Evolutionary conservation across 2,329 filamentous ascomycete genomes (phyloP).

Genomic region (Venturia oleaginea): DNA sequence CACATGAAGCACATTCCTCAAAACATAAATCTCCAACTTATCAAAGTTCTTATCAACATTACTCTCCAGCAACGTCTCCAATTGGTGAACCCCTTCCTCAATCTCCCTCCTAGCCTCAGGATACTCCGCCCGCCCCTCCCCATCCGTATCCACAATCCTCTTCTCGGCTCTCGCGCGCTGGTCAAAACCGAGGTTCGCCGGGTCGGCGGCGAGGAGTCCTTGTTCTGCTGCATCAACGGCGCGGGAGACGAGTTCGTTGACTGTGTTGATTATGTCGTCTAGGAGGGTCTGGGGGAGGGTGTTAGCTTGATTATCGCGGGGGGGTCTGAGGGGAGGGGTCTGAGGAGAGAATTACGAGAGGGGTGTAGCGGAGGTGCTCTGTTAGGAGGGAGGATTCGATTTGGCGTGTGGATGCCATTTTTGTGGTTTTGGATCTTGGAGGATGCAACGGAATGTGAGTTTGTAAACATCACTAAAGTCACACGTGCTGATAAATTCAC

Average conservation of each 20-base stretch:
- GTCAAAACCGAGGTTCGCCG: constrained; percentile 71
- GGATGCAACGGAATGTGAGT: background rate
- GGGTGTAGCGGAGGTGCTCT: constrained; percentile 92
- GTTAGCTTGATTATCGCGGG: background rate
- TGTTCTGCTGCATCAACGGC: constrained; percentile 82
- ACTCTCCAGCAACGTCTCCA: constrained; percentile 41
- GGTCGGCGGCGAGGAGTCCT: constrained; percentile 65
- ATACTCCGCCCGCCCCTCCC: constrained; percentile 30
- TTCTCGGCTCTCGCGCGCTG: constrained; percentile 37
- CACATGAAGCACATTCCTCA: constrained; percentile 59
- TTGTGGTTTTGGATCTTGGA: background rate
- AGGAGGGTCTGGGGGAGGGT: constrained; percentile 60
- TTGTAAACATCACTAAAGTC: background rate
- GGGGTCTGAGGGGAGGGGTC: constrained; percentile 11
- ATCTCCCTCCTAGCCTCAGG: constrained; percentile 59
- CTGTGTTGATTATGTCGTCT: constrained; percentile 95
- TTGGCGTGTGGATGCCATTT: constrained; percentile 37
- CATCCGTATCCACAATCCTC: constrained; percentile 34
- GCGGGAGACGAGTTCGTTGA: constrained; percentile 88
- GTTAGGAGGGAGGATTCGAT: constrained; percentile 61
- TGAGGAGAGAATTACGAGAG: constrained; percentile 56
- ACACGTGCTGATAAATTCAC: background rate
- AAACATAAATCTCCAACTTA: constrained; percentile 62
- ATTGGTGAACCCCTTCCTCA: constrained; percentile 59
- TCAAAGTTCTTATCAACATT: constrained; percentile 44